These are phyloP conservation scores for Ophiostoma australiae DNA, from an alignment of 2,329 filamentous ascomycete species.

Conservation along the genomic window DNA sequence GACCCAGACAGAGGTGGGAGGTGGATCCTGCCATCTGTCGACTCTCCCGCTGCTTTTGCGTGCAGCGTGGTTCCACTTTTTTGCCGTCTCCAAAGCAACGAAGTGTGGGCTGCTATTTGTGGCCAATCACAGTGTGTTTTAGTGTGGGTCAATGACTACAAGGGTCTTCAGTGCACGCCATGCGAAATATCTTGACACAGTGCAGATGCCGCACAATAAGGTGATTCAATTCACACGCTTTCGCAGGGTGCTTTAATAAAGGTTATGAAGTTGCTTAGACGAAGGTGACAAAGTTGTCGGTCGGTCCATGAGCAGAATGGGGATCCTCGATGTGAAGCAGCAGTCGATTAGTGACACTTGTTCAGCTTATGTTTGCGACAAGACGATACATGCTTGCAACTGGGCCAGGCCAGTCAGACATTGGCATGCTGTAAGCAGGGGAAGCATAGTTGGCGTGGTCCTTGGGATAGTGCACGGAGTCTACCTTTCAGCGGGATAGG, in stretches of 20 bases:
- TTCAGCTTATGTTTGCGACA: background rate
- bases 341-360: background rate
- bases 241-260: background rate
- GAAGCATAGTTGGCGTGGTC: background rate
- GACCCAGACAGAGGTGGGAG: slow-evolving; percentile 21
- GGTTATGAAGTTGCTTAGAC: background rate
- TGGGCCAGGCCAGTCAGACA: background rate
- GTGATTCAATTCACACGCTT: background rate
- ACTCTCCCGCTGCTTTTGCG: slow-evolving; percentile 1
- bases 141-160: background rate
- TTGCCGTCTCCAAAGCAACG: slow-evolving; percentile 23
- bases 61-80: slow-evolving; percentile 18
- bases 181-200: background rate
- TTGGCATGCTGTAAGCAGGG: background rate
- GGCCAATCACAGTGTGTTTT: background rate
- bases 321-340: background rate
- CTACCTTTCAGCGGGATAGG: background rate
- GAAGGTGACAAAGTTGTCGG: background rate
- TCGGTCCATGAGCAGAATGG: background rate
- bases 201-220: background rate
- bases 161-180: background rate
- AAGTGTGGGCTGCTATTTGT: background rate
- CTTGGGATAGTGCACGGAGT: background rate
- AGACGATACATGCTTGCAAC: background rate
- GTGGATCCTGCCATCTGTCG: slow-evolving; percentile 13